phyloP scores from a whole-genome alignment of 495 filamentous ascomycete species.

The Trichoderma virens region DNA sequence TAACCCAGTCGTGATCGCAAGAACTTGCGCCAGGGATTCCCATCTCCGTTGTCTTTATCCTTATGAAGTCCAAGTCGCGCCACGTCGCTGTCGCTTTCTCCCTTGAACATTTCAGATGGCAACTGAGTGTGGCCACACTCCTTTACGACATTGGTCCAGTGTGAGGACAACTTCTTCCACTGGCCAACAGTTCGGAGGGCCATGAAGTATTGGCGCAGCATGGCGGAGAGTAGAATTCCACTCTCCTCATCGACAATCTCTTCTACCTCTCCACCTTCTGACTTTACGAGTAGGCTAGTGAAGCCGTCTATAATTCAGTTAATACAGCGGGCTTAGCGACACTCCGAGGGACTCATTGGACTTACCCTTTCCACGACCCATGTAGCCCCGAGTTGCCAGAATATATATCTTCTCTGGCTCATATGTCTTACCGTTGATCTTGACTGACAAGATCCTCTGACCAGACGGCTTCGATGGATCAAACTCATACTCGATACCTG shows the following conservation, averaged over 20 bases:
- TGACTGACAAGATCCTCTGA: conserved; percentile 53
- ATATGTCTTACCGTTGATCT: conserved; percentile 51
- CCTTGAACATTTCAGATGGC: conserved; percentile 13
- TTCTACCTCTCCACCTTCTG: conserved; percentile 64
- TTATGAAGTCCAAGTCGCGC: neutral
- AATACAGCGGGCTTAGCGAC: neutral
- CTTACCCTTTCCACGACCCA: conserved; percentile 67
- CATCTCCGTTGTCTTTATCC: neutral
- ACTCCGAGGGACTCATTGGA: neutral
- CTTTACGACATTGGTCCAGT: conserved; percentile 56
- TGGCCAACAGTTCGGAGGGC: conserved; percentile 67
- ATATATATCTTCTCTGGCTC: conserved; percentile 54
- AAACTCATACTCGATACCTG: conserved; percentile 66
- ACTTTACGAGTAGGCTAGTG: conserved; percentile 56
- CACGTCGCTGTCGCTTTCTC: neutral
- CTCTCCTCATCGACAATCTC: conserved; percentile 78
- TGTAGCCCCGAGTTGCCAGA: conserved; percentile 73
- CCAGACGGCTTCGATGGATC: conserved; percentile 51
- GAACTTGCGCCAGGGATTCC: conserved; percentile 14
- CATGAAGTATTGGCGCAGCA: conserved; percentile 85
- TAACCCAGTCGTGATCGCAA: conserved; percentile 36
- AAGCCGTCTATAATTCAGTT: conserved; percentile 51
- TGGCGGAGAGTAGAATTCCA: conserved; percentile 72
- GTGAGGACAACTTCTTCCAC: conserved; percentile 61
- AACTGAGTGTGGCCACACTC: conserved; percentile 30